phyloP scores from a whole-genome alignment of 2,329 filamentous ascomycete genomes.

The Aureobasidium musti region DNA sequence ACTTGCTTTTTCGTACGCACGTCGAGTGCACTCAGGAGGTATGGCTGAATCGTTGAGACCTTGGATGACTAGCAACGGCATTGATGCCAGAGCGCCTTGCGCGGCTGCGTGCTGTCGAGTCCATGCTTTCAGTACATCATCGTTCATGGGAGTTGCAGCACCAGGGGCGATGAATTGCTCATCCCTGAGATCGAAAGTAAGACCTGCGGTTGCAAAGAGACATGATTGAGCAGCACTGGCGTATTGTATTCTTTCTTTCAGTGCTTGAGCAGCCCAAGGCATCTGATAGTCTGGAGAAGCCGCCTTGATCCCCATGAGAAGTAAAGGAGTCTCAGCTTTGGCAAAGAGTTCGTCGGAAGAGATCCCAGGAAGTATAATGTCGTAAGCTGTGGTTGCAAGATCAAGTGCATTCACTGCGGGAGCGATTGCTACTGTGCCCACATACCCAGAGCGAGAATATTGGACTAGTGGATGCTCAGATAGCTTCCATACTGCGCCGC shows the following conservation, averaged over 20 bases:
- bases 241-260: background rate
- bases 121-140: background rate
- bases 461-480: background rate
- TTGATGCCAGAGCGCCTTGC: background rate
- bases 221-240: background rate
- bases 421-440: constrained; percentile 4
- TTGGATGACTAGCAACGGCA: constrained; percentile 6
- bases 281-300: background rate
- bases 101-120: background rate
- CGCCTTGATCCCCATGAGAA: background rate
- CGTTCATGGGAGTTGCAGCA: background rate
- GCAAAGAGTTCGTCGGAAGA: background rate
- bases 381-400: background rate
- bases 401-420: background rate
- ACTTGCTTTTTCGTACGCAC: constrained; percentile 1
- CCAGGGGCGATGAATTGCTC: background rate
- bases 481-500: constrained; percentile 11
- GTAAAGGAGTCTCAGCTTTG: background rate
- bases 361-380: background rate
- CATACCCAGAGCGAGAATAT: background rate
- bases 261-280: background rate
- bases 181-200: background rate
- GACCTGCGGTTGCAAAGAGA: background rate
- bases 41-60: constrained; percentile 1
- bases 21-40: background rate